Conservation (phyloP, 768 basidiomycete genomes). For the Pleurotus pulmonarius region DNA sequence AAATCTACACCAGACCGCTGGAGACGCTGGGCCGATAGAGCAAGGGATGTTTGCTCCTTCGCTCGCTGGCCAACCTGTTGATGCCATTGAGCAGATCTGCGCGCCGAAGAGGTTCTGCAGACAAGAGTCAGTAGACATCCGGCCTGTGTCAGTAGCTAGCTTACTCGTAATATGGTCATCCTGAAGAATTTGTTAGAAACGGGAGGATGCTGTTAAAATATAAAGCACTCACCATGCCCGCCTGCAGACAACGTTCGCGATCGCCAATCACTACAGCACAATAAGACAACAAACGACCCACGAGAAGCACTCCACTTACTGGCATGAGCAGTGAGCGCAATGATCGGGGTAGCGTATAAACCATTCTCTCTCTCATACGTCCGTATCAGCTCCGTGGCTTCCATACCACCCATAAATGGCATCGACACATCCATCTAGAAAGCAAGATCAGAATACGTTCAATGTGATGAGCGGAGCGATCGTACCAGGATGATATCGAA, state of each 20-base stretch:
- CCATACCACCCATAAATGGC: constrained; percentile 98
- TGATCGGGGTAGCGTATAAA: constrained; percentile 78
- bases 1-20: not conserved
- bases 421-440: constrained; percentile 95
- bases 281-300: not conserved
- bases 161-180: constrained; percentile 81
- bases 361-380: constrained; percentile 73
- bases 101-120: constrained; percentile 70
- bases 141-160: constrained; percentile 18
- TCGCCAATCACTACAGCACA: constrained; percentile 17
- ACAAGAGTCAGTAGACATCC: constrained; percentile 2
- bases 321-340: constrained; percentile 95
- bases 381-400: constrained; percentile 90
- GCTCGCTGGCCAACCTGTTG: constrained; percentile 72
- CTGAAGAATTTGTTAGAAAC: constrained; percentile 13
- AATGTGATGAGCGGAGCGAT: constrained; percentile 11
- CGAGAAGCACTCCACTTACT: constrained; percentile 48
- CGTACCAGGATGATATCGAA: constrained; percentile 90
- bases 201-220: not conserved
- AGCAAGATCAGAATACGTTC: not conserved
- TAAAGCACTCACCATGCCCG: constrained; percentile 36
- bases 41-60: constrained; percentile 22
- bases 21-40: constrained; percentile 3
- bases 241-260: constrained; percentile 46
- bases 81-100: constrained; percentile 80